Evolutionary conservation across 2,329 filamentous ascomycete genomes (phyloP).

Genomic region (Ceratocystis destructans): DNA sequence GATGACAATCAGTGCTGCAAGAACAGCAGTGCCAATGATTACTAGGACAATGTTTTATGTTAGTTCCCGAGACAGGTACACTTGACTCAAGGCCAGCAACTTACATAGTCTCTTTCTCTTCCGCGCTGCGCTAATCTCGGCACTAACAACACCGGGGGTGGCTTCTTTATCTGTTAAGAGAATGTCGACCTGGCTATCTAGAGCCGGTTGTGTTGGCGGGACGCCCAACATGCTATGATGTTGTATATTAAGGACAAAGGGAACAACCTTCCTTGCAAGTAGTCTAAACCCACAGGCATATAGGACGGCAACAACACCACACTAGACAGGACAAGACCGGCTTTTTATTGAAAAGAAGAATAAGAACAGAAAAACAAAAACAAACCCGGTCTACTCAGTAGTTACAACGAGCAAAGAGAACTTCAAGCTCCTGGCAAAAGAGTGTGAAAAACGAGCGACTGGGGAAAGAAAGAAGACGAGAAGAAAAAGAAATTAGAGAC

Average conservation of each 20-base stretch:
- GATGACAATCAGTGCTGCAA: slow-evolving; percentile 10
- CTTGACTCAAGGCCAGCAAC: not conserved
- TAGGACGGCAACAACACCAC: too few species aligned
- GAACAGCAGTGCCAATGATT: slow-evolving; percentile 9
- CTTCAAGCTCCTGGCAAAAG: not conserved
- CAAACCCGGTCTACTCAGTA: too few species aligned
- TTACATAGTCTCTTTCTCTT: slow-evolving; percentile 7
- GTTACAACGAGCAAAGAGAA: not conserved
- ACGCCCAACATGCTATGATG: not conserved
- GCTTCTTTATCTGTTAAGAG: not conserved
- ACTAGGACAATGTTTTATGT: not conserved
- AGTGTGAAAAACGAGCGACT: not conserved
- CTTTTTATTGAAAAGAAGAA: not conserved
- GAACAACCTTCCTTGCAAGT: not conserved
- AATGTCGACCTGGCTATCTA: slow-evolving; percentile 12
- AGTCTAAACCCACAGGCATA: too few species aligned
- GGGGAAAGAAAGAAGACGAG: not conserved
- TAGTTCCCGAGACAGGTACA: not conserved
- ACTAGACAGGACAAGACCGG: too few species aligned
- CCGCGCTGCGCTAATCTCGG: not conserved
- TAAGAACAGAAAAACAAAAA: not conserved
- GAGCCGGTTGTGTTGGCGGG: not conserved
- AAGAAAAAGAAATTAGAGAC: not conserved
- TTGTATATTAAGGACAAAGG: not conserved
- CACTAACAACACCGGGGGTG: not conserved